These are phyloP conservation scores for Cladosporium sphaerospermum DNA, from an alignment of 2,329 filamentous ascomycete species.

Conservation along the genomic window DNA sequence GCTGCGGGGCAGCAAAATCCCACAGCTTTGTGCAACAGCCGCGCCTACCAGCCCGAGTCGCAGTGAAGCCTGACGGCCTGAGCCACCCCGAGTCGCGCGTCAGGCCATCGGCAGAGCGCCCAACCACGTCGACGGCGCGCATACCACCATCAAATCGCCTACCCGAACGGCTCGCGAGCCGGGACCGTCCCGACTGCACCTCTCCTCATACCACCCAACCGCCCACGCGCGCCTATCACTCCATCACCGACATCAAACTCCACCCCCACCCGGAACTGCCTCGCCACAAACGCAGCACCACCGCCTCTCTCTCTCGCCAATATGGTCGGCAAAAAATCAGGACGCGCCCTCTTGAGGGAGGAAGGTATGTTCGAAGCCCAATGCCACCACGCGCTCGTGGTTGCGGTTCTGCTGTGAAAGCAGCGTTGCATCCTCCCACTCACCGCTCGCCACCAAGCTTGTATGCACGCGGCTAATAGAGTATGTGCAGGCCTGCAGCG, in stretches of 20 bases:
- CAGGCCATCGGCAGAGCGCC: not conserved
- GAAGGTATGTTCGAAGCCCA: slow-evolving; percentile 39
- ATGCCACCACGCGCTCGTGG: too few relatives aligned
- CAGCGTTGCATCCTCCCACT: slow-evolving; percentile 4
- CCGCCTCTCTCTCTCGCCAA: slow-evolving; percentile 17
- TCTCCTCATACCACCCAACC: too few relatives aligned
- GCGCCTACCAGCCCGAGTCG: too few relatives aligned
- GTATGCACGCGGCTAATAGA: slow-evolving; percentile 13
- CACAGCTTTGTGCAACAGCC: too few relatives aligned
- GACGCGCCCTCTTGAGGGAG: slow-evolving; percentile 55
- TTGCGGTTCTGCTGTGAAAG: not conserved
- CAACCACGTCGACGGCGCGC: too few relatives aligned
- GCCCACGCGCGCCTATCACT: too few relatives aligned
- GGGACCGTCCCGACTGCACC: too few relatives aligned
- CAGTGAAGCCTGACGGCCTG: too few relatives aligned
- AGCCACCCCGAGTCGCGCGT: not conserved
- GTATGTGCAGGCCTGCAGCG: slow-evolving; percentile 69
- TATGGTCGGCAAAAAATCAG: slow-evolving; percentile 63
- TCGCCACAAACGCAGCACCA: too few relatives aligned
- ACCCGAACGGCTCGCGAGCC: slow-evolving; percentile 1
- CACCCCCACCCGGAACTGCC: too few relatives aligned
- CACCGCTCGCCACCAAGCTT: slow-evolving; percentile 10
- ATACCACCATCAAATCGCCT: not conserved
- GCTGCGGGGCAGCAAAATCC: too few relatives aligned
- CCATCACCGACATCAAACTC: too few relatives aligned